Conservation (phyloP, 306 rosid species). For the Gillenia trifoliata region DNA sequence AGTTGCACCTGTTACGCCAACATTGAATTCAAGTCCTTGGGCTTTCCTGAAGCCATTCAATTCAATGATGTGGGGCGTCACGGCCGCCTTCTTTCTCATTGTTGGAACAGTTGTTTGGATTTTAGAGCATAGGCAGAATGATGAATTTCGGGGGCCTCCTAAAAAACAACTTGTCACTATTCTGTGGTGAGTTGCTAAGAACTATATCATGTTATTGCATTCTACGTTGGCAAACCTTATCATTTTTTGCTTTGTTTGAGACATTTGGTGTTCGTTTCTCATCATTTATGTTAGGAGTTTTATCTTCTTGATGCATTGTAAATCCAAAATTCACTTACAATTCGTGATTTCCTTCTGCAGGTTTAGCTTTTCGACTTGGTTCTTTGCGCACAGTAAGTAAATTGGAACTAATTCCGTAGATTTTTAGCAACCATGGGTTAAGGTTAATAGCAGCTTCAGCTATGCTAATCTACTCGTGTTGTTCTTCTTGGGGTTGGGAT, state of each 20-base stretch:
- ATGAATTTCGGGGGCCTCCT: conserved; percentile 95
- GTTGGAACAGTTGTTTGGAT: conserved; percentile 89
- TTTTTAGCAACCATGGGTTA: background rate
- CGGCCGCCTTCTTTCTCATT: conserved; percentile 63
- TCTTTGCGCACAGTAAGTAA: conserved; percentile 82
- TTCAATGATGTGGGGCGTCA: conserved; percentile 64
- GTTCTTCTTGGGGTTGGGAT: background rate
- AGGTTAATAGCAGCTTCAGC: conserved; percentile 11
- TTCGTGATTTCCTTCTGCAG: conserved; percentile 25
- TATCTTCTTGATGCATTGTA: background rate
- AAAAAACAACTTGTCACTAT: conserved; percentile 61
- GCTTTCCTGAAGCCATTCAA: conserved; percentile 86
- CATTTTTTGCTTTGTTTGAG: background rate
- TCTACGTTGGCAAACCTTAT: background rate
- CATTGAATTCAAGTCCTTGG: conserved; percentile 57
- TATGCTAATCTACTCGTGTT: conserved; percentile 5
- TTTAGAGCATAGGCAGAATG: conserved; percentile 88
- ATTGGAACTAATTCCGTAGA: background rate
- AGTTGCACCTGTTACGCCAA: conserved; percentile 57
- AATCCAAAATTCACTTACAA: background rate
- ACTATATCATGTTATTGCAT: background rate
- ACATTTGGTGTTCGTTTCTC: conserved; percentile 1
- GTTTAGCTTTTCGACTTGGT: conserved; percentile 68
- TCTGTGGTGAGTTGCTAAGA: conserved; percentile 53
- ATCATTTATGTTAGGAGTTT: background rate